Evolutionary conservation across 2,329 filamentous ascomycete genomes (phyloP).

Genomic region (Epichloe amarillans): DNA sequence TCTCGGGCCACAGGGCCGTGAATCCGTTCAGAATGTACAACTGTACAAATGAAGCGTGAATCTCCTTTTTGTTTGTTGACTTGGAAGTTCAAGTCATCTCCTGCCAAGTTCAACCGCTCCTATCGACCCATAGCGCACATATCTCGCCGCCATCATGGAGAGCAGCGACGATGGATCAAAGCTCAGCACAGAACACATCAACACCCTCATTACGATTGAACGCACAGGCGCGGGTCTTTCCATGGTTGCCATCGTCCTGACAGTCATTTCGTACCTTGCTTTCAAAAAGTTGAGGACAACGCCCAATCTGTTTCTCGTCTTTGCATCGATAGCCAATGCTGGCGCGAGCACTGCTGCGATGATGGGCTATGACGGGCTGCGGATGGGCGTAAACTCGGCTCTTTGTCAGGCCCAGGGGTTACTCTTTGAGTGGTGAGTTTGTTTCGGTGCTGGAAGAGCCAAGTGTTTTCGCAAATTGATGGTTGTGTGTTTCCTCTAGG

Average conservation of each 20-base stretch:
- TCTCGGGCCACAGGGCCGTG: neutral
- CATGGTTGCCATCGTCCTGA: conserved; percentile 34
- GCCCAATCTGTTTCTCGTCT: conserved; percentile 36
- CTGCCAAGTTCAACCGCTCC: neutral
- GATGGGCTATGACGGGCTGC: conserved; percentile 54
- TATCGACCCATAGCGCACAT: neutral
- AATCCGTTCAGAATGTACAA: neutral
- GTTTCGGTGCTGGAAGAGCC: neutral
- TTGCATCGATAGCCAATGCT: conserved; percentile 27
- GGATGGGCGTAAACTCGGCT: conserved; percentile 35
- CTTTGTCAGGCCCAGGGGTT: conserved; percentile 51
- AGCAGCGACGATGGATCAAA: conserved; percentile 6
- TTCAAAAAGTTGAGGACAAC: conserved; percentile 42
- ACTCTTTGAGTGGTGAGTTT: conserved; percentile 50
- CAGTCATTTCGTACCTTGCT: conserved; percentile 33
- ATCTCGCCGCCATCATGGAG: conserved; percentile 1
- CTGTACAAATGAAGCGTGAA: neutral
- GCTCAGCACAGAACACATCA: conserved; percentile 24
- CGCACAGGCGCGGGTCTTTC: conserved; percentile 40
- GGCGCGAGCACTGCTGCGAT: conserved; percentile 52
- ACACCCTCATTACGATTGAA: conserved; percentile 36
- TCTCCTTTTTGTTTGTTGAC: neutral
- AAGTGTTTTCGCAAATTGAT: neutral
- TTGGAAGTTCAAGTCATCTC: neutral
- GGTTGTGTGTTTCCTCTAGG: conserved; percentile 26